A percentile compares a stretch with the other conserved stretches of the same genome.
Conservation (phyloP, 2,329 filamentous ascomycete genomes). For the Aspergillus sp. region DNA sequence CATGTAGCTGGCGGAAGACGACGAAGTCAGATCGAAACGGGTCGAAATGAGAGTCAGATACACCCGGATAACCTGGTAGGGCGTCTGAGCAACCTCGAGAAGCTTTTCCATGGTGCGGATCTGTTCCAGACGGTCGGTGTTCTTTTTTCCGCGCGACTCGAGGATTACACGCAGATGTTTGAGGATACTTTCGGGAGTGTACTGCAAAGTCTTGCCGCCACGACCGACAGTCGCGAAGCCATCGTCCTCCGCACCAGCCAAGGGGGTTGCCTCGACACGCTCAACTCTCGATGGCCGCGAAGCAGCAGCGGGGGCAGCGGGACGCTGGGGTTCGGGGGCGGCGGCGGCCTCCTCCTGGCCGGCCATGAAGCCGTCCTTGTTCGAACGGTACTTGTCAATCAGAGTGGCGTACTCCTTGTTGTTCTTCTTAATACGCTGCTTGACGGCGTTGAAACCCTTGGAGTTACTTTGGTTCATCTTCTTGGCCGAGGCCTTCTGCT, state of each 20-base stretch:
- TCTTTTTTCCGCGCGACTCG: conserved; percentile 97
- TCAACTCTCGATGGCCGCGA: conserved; percentile 45
- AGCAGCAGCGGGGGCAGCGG: conserved; percentile 33
- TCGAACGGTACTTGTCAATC: conserved; percentile 75
- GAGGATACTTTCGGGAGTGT: conserved; percentile 95
- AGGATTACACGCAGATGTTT: conserved; percentile 91
- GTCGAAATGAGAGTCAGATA: conserved; percentile 87
- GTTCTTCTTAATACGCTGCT: conserved; percentile 98
- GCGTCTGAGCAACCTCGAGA: conserved; percentile 74
- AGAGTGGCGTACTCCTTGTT: conserved; percentile 88
- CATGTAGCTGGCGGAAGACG: conserved; percentile 68
- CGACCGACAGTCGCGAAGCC: conserved; percentile 85
- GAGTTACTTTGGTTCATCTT: conserved; percentile 98
- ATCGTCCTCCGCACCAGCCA: conserved; percentile 58
- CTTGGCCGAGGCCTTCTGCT: conserved; percentile 92
- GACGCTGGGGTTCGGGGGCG: conserved; percentile 31
- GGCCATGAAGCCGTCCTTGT: conserved; percentile 78
- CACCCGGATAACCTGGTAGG: conserved; percentile 90
- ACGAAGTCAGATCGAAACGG: conserved; percentile 82
- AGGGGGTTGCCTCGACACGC: conserved; percentile 40
- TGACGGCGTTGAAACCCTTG: conserved; percentile 89
- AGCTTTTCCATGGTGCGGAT: conserved; percentile 98
- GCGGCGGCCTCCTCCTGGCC: conserved; percentile 63
- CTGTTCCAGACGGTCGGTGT: conserved; percentile 89
- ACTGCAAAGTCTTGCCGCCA: conserved; percentile 79